phyloP scores from a whole-genome alignment of 2,329 filamentous ascomycete species.

The Penicillium hordei region DNA sequence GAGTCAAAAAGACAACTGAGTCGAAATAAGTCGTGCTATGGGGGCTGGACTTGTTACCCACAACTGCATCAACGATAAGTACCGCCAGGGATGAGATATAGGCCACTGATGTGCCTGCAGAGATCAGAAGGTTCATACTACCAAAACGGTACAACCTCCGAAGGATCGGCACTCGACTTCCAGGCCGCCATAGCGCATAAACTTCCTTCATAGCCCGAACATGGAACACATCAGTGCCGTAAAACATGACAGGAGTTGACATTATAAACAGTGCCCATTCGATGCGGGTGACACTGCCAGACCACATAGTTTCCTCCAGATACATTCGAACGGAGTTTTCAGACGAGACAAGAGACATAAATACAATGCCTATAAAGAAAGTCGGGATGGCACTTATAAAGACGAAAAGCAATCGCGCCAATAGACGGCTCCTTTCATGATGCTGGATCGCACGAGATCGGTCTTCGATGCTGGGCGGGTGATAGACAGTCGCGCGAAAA shows the following conservation, averaged over 20 bases:
- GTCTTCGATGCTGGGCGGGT: constrained; percentile 80
- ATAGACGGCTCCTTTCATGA: constrained; percentile 66
- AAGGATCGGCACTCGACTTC: constrained; percentile 70
- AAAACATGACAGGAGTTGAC: constrained; percentile 83
- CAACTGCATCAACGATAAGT: constrained; percentile 60
- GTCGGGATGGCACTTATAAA: constrained; percentile 72
- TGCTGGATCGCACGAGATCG: constrained; percentile 70
- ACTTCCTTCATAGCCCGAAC: constrained; percentile 75
- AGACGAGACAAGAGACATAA: constrained; percentile 75
- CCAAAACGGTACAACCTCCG: constrained; percentile 87
- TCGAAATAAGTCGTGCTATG: constrained; percentile 76
- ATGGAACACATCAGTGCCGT: constrained; percentile 84
- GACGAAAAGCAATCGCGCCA: constrained; percentile 70
- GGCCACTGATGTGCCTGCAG: constrained; percentile 81
- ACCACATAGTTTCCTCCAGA: constrained; percentile 69
- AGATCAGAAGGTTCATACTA: constrained; percentile 95
- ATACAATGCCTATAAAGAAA: constrained; percentile 83
- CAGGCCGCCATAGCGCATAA: constrained; percentile 70
- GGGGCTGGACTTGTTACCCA: constrained; percentile 43
- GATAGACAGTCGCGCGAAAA: constrained; percentile 70
- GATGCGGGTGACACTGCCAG: constrained; percentile 68
- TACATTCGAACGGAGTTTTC: constrained; percentile 60
- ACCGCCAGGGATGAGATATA: constrained; percentile 81
- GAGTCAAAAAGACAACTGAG: constrained; percentile 84
- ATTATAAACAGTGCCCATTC: constrained; percentile 79